Conservation (phyloP, 1,284 basidiomycete species). For the Leccinum solheimii region DNA sequence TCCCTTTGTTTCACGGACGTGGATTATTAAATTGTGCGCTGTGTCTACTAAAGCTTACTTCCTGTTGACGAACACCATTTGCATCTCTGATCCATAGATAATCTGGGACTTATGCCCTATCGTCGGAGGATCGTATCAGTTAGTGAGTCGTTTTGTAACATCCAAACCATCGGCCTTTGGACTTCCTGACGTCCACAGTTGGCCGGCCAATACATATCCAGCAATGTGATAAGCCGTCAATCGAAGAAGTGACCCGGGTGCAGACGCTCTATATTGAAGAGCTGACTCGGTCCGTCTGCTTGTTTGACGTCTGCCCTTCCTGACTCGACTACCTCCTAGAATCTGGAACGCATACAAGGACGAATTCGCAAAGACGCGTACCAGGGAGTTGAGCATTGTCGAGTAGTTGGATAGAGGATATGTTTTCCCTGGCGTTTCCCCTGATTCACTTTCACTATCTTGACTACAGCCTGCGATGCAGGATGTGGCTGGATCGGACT, state of each 20-base stretch:
- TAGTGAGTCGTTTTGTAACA: constrained; percentile 54
- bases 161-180: not conserved
- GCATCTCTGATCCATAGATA: constrained; percentile 52
- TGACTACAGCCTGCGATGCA: not conserved
- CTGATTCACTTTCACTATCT: not conserved
- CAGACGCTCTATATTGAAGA: constrained; percentile 92
- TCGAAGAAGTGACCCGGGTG: constrained; percentile 78
- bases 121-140: constrained; percentile 93
- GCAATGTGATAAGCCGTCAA: constrained; percentile 75
- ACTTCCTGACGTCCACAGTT: constrained; percentile 46
- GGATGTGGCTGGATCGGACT: not conserved
- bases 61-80: not conserved
- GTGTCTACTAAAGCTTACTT: not conserved
- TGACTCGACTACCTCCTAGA: constrained; percentile 40
- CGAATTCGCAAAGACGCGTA: constrained; percentile 74
- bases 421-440: not conserved
- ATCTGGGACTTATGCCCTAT: constrained; percentile 90
- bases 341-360: constrained; percentile 97
- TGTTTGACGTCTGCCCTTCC: not conserved
- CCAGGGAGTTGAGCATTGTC: constrained; percentile 71
- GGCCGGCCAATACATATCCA: constrained; percentile 86
- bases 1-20: constrained; percentile 93
- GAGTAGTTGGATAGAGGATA: constrained; percentile 42
- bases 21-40: constrained; percentile 86
- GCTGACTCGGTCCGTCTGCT: constrained; percentile 66